Base-by-base conservation (phyloP, 306 rosid genomes). In the Dalbergia cochinchinensis region DNA sequence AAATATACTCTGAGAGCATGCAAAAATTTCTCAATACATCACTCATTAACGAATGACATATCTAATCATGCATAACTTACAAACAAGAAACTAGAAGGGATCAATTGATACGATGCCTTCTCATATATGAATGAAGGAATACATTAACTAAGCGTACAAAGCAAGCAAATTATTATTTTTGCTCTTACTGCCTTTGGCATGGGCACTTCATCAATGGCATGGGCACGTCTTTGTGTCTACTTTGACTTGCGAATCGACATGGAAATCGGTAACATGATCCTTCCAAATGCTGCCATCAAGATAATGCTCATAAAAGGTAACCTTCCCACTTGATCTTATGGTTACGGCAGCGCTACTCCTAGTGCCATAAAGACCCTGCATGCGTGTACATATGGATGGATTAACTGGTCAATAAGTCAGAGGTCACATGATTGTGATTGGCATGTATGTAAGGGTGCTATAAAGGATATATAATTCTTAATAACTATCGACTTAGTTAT, bases 361-460 rank as follows among this genome's bases (percentile, higher is more conserved):
- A 34, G 94, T 89, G 48, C 97, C 94, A 76, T 54, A 88, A 48
- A 66, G 69, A 81, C 94, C 93, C 92, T 86, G 77, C 83, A 69
- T 47, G 45, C 15, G 10, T 26, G 2, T 26, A 26, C 31, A 26
- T 26, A 26, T 26, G 2, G 15, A 63, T 11, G 13, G 31, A 67
- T 35, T 5, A 34, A 26, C 41, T 22, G 4, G 61, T 53, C 3
- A 67, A 4, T 16, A 1, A n/a, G 15, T 53, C 31, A 37, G 31
- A 20, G 16, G 53, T 50, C 39, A 14, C 51, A 14, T 62, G 67
- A 15, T 33, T 12, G 7, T 62, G 20, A 71, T 19, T 61, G 26
- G 70, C 31, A 37, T 37, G 41, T 19, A 73, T 22, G 33, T 19
- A 35, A n/a, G 55, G 3, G 9, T 19, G 35, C 20, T 26, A 0